These are phyloP conservation scores for Arctium minus DNA, from an alignment of 129 eudicot genomes.

Conservation along the genomic window DNA sequence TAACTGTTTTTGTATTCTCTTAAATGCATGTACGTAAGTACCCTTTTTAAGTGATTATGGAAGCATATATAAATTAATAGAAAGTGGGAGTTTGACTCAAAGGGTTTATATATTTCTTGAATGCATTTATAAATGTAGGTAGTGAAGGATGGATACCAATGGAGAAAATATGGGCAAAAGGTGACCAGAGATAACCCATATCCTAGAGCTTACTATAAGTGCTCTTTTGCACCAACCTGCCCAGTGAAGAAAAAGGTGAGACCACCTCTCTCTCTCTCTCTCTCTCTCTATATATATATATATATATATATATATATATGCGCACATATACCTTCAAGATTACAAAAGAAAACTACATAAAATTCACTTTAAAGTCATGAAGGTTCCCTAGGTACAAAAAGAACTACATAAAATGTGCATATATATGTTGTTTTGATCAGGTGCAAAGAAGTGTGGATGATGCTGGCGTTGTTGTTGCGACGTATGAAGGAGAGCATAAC, in stretches of 20 bases:
- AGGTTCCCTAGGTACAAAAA: not conserved
- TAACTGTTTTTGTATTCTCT: too few species aligned
- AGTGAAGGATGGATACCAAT: slow-evolving; percentile 80
- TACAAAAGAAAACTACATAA: too few species aligned
- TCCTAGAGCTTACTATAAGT: slow-evolving; percentile 86
- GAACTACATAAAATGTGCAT: too few species aligned
- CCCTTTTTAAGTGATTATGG: not conserved
- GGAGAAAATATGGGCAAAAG: slow-evolving; percentile 94
- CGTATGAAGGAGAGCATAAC: slow-evolving; percentile 83
- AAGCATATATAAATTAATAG: not conserved
- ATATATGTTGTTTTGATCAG: slow-evolving; percentile 19
- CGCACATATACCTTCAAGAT: not conserved
- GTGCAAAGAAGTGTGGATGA: slow-evolving; percentile 82
- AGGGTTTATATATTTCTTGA: not conserved
- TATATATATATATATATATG: not conserved
- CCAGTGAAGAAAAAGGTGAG: slow-evolving; percentile 84
- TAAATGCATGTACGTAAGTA: not conserved
- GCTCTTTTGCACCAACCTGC: slow-evolving; percentile 69
- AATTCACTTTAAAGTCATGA: not conserved
- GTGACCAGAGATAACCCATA: slow-evolving; percentile 90
- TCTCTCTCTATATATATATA: not conserved
- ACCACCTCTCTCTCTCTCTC: slow-evolving; percentile 2
- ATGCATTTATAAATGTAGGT: slow-evolving; percentile 28
- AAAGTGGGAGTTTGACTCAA: not conserved
- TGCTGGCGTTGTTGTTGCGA: slow-evolving; percentile 52